Base-by-base conservation (phyloP, 495 filamentous ascomycete genomes). In the Daldinia vernicosa region DNA sequence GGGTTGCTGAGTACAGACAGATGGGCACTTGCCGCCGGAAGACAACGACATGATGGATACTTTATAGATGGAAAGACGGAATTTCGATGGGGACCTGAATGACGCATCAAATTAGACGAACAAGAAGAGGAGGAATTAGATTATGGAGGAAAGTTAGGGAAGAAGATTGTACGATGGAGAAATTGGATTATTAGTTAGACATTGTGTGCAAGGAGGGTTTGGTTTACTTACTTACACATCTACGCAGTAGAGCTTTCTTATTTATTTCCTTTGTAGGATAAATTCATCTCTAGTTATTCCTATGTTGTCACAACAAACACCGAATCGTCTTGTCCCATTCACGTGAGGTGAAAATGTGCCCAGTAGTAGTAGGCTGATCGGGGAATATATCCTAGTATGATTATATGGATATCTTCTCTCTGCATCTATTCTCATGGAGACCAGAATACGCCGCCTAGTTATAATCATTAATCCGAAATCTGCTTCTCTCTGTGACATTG, bases 181-280 rank as follows among this genome's bases (percentile, higher is more conserved):
- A 15, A 47, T n/a, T 47, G 15, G 26, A 17, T 24, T 22, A n/a
- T 14, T 19, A 11, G n/a, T 28, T 27, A 27, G 9, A 27, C 24
- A 0, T 30, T 28, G 62, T 28, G 62, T 47, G 52, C 19, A 35
- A 11, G 3, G 32, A 17, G 14, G 11, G 40, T 33, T n/a, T n/a
- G n/a, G n/a, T n/a, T n/a, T n/a, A n/a, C n/a, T n/a, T 15, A 60
- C 63, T 66, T 51, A 30, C 27, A 66, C 33, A 59, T 39, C 24
- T 51, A 50, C 11, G 32, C n/a, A 17, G 55, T 59, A 66, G 63
- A 66, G 8, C 24, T 53, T 59, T 37, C 22, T 57, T 66, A 28
- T 60, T 57, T 66, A 28, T 60, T 52, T 47, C 55, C 30, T 66
- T 58, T 53, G 55, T 28, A 47, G 19, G 12, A 47, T 47, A 24